Evolutionary conservation across 768 basidiomycete species (phyloP).

Genomic region (Hemileccinum impolitum): DNA sequence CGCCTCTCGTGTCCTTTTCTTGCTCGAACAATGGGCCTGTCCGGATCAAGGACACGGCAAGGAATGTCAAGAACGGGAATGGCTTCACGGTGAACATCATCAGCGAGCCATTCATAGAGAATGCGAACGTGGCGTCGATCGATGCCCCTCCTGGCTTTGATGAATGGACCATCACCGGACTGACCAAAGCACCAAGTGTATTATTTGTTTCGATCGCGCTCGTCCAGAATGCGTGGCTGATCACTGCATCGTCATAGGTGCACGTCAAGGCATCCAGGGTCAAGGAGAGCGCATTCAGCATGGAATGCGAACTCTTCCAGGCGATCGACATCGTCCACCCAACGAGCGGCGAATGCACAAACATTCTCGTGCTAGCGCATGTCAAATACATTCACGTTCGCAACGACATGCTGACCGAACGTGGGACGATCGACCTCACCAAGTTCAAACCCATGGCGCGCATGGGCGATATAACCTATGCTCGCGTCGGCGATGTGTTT

Average conservation of each 20-base stretch:
- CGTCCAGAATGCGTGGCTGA: background rate
- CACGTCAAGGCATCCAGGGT: slow-evolving; percentile 40
- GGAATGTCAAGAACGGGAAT: slow-evolving; percentile 45
- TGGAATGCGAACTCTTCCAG: slow-evolving; percentile 40
- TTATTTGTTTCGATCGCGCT: background rate
- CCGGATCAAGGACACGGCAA: slow-evolving; percentile 40
- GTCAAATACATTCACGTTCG: slow-evolving; percentile 44
- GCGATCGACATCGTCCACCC: slow-evolving; percentile 36
- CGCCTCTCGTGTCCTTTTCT: slow-evolving; percentile 39
- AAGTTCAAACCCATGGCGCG: slow-evolving; percentile 36
- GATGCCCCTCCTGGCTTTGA: slow-evolving; percentile 37
- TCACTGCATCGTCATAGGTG: slow-evolving; percentile 23
- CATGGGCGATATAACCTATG: slow-evolving; percentile 40
- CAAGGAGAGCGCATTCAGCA: slow-evolving; percentile 45
- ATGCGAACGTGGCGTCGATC: slow-evolving; percentile 36
- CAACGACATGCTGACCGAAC: slow-evolving; percentile 37
- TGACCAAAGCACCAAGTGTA: slow-evolving; percentile 34
- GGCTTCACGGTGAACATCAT: slow-evolving; percentile 57
- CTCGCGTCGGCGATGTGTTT: slow-evolving; percentile 27
- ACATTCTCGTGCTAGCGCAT: slow-evolving; percentile 37
- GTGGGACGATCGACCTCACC: slow-evolving; percentile 34
- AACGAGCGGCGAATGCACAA: slow-evolving; percentile 21
- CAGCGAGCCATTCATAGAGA: slow-evolving; percentile 44
- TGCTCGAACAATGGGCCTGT: slow-evolving; percentile 11
- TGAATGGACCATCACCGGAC: slow-evolving; percentile 42